Evolutionary conservation across 352 stramenopile genomes (phyloP), one percentile per base, ranked within the genome.

Genomic region (Albugo candida): DNA sequence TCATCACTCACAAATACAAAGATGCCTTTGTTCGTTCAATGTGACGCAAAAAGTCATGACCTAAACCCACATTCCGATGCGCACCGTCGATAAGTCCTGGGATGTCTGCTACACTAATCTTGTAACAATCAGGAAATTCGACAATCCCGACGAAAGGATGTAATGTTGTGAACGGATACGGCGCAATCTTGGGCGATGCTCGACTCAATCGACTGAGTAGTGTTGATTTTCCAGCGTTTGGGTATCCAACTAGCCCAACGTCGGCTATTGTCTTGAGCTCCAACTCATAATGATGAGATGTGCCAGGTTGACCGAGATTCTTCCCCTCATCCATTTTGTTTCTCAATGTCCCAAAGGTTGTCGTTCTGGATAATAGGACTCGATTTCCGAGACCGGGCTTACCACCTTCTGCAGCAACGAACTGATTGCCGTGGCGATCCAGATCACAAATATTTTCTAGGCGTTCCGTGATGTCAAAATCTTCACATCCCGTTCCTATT

Each of bases 201-300:
- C 75, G 74, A 39, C 83, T 96, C 48, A 98, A 70, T 17, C 88
- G 81, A 27, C 83, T 88, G 11, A 99, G 67, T 37, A 99, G 62
- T 31, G 80, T 97, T 13, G 74, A 95, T 65, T 99, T 99, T 53
- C 95, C 96, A 1, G 95, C 95, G 65, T 99, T 99, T 1, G 96
- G 96, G 56, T 97, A 97, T 17, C 96, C 96, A 2, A 99, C 93
- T 2, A 99, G 74, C 14, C 94, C 96, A 36, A 99, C 76, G 61
- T 99, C 95, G 5, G 96, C 95, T 53, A 99, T 97, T 8, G 92
- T 81, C 71, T 98, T 98, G 34, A 99, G 70, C 59, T 98, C 93
- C n/a, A 99, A 54, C 48, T 92, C 79, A 42, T 98, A 79, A 75
- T 96, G 98, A 57, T 94, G 67, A 47, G 89, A 83, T 4, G 82